Evolutionary conservation across 2,329 filamentous ascomycete species (phyloP).

Genomic region (Cordyceps fumosorosea): DNA sequence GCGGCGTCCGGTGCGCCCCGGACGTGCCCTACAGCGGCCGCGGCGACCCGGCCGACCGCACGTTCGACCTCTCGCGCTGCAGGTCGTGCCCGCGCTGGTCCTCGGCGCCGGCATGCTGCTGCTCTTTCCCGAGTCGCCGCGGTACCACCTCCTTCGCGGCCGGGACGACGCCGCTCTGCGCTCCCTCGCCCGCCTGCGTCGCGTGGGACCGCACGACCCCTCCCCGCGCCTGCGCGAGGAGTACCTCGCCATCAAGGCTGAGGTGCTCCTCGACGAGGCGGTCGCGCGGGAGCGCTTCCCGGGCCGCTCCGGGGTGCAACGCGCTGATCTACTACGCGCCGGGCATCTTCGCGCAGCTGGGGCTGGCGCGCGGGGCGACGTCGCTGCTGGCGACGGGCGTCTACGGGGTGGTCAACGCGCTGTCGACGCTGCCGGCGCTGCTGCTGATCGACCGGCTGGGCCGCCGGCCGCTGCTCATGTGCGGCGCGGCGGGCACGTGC

Average conservation of each 20-base stretch:
- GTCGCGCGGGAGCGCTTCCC: conserved; percentile 23
- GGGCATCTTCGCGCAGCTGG: conserved; percentile 38
- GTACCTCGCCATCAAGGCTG: conserved; percentile 30
- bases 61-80: conserved; percentile 41
- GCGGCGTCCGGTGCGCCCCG: conserved; percentile 40
- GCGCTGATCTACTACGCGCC: conserved; percentile 44
- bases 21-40: conserved; percentile 40
- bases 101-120: conserved; percentile 48
- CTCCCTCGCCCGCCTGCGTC: conserved; percentile 26
- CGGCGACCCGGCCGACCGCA: conserved; percentile 28
- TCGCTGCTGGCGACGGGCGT: conserved; percentile 50
- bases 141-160: conserved; percentile 27
- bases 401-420: conserved; percentile 48
- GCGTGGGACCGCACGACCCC: conserved; percentile 23
- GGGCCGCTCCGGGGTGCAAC: conserved; percentile 33
- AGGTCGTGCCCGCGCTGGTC: conserved; percentile 50
- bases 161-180: conserved; percentile 25
- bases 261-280: conserved; percentile 29
- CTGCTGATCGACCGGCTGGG: conserved; percentile 50
- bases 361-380: conserved; percentile 35
- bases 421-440: conserved; percentile 36
- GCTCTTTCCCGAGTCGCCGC: conserved; percentile 38
- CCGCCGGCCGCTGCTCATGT: conserved; percentile 56
- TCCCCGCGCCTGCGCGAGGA: conserved; percentile 25
- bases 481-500: conserved; percentile 58